Base-by-base conservation (phyloP, 441 rosid genomes). In the Erysimum cheiri region DNA sequence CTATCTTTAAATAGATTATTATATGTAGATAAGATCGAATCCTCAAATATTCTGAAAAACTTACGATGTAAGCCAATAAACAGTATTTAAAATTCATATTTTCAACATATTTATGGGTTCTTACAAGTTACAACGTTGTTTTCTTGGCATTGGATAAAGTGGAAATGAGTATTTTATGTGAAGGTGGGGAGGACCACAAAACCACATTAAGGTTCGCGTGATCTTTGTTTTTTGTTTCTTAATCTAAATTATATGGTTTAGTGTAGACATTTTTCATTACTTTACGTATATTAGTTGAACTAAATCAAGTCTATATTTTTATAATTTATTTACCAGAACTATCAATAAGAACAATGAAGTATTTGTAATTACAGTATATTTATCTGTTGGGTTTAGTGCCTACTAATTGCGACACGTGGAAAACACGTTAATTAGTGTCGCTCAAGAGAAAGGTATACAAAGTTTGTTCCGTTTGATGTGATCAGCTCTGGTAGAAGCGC, bases 131-230 rank as follows among this genome's bases (percentile, higher is more conserved):
- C 62, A 32, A 71, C 56, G 22, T 57, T 58, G 67, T 65, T 41
- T 58, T 49, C 33, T 33, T 48, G 64, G 31, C 76, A 64, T 64
- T 29, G 41, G 57, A n/a, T 57, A 19, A 65, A 46, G 63, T 71
- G 55, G 26, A 55, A 37, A 15, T 36, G 64, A 56, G n/a, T 72
- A 64, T 28, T 56, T 48, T 57, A 72, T 57, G 44, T 37, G 70
- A 64, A 19, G 67, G 62, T 73, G 72, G 72, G 67, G 72, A 73
- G 77, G 77, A 73, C 77, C 77, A 73, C 77, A 73, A 73, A 66
- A 67, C 73, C 73, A 74, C 73, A 67, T n/a, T 52, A 62, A 74
- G 58, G 35, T 50, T 48, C 72, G 77, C 77, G 68, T 73, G 40
- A 77, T 83, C 55, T 32, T 69, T 22, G 24, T 22, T 1, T 22